These are phyloP conservation scores for Silene uniflora DNA, from an alignment of 148 eudicot species.

Conservation along the genomic window DNA sequence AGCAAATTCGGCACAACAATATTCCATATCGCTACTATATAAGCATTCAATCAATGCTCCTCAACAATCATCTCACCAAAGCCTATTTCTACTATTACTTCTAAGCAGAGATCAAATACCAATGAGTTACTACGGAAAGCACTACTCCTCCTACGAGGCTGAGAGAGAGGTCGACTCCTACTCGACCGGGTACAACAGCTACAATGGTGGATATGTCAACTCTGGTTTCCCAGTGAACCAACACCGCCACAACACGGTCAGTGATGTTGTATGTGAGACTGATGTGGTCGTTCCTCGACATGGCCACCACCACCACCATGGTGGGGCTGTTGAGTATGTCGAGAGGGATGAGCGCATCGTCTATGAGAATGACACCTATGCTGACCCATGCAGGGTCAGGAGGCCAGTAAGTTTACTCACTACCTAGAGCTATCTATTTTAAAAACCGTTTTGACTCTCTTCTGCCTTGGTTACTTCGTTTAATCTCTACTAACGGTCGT, in stretches of 20 bases:
- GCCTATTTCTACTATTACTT: not conserved
- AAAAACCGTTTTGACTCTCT: no score
- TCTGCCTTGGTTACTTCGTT: not conserved
- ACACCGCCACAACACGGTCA: conserved; percentile 16
- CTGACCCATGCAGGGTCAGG: conserved; percentile 21
- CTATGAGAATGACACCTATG: conserved; percentile 19
- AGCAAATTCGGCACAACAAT: not conserved
- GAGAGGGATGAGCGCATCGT: conserved; percentile 20
- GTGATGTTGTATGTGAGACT: not conserved
- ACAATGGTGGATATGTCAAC: conserved; percentile 11
- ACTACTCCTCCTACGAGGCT: conserved; percentile 17
- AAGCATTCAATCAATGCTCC: conserved; percentile 3
- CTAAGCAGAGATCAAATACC: conserved; percentile 14
- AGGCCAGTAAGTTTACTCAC: conserved; percentile 17
- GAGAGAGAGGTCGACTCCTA: conserved; percentile 28
- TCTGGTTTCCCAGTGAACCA: conserved; percentile 9
- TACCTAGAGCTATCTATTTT: not conserved
- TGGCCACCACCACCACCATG: conserved; percentile 24
- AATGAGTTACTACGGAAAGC: conserved; percentile 15
- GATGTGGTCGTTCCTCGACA: conserved; percentile 8
- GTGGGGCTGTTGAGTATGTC: conserved; percentile 22
- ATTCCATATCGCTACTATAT: conserved; percentile 17
- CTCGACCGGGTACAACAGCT: conserved; percentile 19
- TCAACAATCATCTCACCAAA: conserved; percentile 9
- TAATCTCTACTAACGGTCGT: not conserved